Percentiles rank a stretch among this genome's conserved stretches.
These are phyloP conservation scores for Cylindrodendrum hubeiense DNA, from an alignment of 2,329 filamentous ascomycete species.

Conservation along the genomic window DNA sequence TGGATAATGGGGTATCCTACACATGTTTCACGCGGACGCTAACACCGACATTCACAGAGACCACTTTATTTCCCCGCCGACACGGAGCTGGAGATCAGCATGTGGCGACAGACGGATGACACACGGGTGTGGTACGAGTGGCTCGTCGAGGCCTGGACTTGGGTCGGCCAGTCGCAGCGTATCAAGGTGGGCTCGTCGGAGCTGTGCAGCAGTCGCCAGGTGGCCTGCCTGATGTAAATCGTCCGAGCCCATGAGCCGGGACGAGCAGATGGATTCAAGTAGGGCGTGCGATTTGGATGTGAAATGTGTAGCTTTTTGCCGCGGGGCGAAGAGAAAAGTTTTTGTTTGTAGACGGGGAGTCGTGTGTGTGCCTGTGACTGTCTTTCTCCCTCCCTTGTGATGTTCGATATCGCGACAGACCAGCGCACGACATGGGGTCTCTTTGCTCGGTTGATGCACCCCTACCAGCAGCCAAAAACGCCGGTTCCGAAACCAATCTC, in stretches of 20 bases:
- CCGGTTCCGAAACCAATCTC: slow-evolving; percentile 7
- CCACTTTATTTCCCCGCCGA: slow-evolving; percentile 88
- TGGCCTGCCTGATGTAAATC: slow-evolving; percentile 77
- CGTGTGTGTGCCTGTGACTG: slow-evolving; percentile 7
- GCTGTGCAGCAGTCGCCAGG: slow-evolving; percentile 76
- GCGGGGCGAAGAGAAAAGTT: slow-evolving; percentile 14
- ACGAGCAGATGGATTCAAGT: slow-evolving; percentile 9
- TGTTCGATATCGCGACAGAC: slow-evolving; percentile 2
- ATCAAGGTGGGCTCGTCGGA: slow-evolving; percentile 76
- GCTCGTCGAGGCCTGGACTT: slow-evolving; percentile 87
- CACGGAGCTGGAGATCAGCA: slow-evolving; percentile 88
- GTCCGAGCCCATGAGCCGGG: neutral
- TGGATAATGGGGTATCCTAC: neutral
- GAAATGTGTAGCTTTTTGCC: neutral
- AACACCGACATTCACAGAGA: slow-evolving; percentile 63
- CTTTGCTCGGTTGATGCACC: neutral
- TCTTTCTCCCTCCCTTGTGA: neutral
- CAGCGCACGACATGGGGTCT: neutral
- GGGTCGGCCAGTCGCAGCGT: slow-evolving; percentile 69
- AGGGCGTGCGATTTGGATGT: slow-evolving; percentile 6
- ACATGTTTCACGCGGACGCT: slow-evolving; percentile 2
- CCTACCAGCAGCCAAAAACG: slow-evolving; percentile 3
- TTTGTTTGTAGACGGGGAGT: slow-evolving; percentile 4
- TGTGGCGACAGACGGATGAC: slow-evolving; percentile 97
- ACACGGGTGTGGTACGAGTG: slow-evolving; percentile 99